Evolutionary conservation across 257 asterid genomes (phyloP), one percentile per base, ranked within the genome.

Genomic region (Anisodus tanguticus): DNA sequence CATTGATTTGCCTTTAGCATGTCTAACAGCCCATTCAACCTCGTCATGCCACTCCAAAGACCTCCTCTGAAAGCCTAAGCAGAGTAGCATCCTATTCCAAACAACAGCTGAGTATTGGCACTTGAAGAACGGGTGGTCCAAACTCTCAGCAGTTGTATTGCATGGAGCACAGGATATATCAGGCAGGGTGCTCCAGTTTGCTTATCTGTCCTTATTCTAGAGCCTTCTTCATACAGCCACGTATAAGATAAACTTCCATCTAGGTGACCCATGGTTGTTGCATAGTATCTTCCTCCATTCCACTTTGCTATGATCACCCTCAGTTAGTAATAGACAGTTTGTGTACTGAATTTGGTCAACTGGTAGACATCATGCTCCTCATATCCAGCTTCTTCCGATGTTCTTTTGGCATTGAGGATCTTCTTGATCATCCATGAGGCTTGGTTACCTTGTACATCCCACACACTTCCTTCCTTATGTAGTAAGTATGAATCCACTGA

Each of bases 1-100:
- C 74, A 35, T 47, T 12, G 74, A 67, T 19, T 35, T 67, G 74
- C 74, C 74, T 11, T 47, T 67, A 35, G 19, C 74, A 67, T 67
- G 49, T 35, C 47, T 67, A 64, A 67, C 43, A 35, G 10, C 74
- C 47, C 5, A 67, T n/a, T 13, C 13, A 45, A 37, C 17, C 26
- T 26, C 49, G 35, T 37, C 76, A 67, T 37, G 51, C 76, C 51
- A 67, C n/a, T 31, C n/a, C 72, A 66, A 43, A 66, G 45, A 66
- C 35, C 6, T n/a, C 47, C 47, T 66, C 11, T 31, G 72, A 35
- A 31, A 31, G 62, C 19, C n/a, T 43, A 31, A 43, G 19, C 72
- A 66, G 72, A 66, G 72, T 41, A 66, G 47, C n/a, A 12, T n/a
- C 72, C 51, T 64, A 26, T 64, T 17, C 71, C 43, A 31, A 64